Percentiles rank a stretch among this genome's conserved stretches.
These are phyloP conservation scores for Solanum pimpinellifolium DNA, from an alignment of 257 asterid species.

Conservation along the genomic window DNA sequence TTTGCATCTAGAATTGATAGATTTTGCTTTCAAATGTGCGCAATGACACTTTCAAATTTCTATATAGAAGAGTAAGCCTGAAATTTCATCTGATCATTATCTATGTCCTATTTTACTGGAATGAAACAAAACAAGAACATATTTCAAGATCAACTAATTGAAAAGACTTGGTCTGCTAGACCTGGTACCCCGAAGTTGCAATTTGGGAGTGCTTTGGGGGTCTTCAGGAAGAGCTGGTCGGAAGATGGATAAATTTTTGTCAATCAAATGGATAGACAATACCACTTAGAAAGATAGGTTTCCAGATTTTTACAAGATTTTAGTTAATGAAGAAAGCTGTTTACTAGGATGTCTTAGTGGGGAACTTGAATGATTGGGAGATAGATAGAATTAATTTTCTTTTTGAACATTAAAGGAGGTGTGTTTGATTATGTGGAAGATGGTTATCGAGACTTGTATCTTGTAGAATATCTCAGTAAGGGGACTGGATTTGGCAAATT, in stretches of 20 bases:
- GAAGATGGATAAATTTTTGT: neutral
- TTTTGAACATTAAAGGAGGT: neutral
- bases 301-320: neutral
- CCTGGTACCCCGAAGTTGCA: neutral
- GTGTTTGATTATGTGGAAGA: neutral
- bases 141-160: neutral
- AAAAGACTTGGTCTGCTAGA: neutral
- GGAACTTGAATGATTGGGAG: neutral
- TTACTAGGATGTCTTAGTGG: neutral
- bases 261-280: neutral
- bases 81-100: neutral
- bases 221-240: neutral
- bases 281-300: neutral
- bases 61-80: neutral
- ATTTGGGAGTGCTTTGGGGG: neutral
- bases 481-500: neutral
- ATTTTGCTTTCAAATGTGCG: neutral
- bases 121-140: neutral
- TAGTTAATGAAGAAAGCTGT: neutral
- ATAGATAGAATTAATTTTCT: neutral
- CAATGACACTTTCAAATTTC: neutral
- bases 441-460: neutral
- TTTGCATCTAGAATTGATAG: neutral
- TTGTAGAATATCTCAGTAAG: neutral
- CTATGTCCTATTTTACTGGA: neutral